phyloP scores from a whole-genome alignment of 2,329 filamentous ascomycete species.

The Beauveria sp. region DNA sequence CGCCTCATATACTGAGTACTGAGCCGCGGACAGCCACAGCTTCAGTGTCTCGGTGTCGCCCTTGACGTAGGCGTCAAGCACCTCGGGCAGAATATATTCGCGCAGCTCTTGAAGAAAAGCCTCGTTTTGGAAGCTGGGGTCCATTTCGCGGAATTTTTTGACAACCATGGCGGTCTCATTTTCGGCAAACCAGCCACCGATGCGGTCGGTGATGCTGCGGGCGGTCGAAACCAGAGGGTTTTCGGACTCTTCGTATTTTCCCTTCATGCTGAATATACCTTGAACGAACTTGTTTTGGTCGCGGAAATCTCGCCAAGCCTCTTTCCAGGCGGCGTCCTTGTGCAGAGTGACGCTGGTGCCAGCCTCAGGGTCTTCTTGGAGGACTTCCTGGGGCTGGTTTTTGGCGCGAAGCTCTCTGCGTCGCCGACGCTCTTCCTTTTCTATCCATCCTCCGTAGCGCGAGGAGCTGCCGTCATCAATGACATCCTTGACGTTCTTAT shows the following conservation, averaged over 20 bases:
- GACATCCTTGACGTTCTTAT: constrained; percentile 87
- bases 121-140: constrained; percentile 89
- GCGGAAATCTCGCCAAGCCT: constrained; percentile 94
- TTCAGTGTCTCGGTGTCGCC: constrained; percentile 86
- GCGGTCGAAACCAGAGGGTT: constrained; percentile 92
- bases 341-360: constrained; percentile 91
- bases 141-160: constrained; percentile 95
- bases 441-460: constrained; percentile 90
- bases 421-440: constrained; percentile 86
- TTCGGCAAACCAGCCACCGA: constrained; percentile 95
- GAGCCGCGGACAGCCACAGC: constrained; percentile 91
- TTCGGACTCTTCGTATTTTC: constrained; percentile 89
- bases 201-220: constrained; percentile 84
- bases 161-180: constrained; percentile 97
- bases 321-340: constrained; percentile 96
- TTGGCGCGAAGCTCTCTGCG: constrained; percentile 68
- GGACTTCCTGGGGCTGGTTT: constrained; percentile 49
- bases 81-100: constrained; percentile 95
- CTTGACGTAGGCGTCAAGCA: constrained; percentile 96
- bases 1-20: constrained; percentile 95
- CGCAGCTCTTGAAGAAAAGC: constrained; percentile 91
- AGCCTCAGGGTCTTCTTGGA: constrained; percentile 84
- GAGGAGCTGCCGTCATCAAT: constrained; percentile 97
- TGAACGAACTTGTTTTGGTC: constrained; percentile 86
- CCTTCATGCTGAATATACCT: constrained; percentile 77